These are phyloP conservation scores for Fusarium oligoseptatum DNA, from an alignment of 2,329 filamentous ascomycete species.

Conservation along the genomic window DNA sequence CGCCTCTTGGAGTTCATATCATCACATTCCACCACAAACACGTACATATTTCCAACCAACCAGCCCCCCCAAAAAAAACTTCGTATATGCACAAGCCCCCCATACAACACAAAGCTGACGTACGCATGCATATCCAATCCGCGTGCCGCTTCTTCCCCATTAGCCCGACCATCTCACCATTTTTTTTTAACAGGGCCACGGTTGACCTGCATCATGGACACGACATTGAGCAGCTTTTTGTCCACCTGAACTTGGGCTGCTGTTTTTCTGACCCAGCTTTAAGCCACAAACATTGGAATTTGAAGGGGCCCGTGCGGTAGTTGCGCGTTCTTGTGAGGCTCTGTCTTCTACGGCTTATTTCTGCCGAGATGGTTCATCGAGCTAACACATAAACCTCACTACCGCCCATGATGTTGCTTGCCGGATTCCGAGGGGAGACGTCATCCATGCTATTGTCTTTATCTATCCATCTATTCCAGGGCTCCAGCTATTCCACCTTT, in stretches of 20 bases:
- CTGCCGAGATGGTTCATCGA: not conserved
- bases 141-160: not conserved
- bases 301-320: not conserved
- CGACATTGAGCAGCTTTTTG: slow-evolving; percentile 9
- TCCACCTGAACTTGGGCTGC: not conserved
- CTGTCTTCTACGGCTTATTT: not conserved
- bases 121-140: slow-evolving; percentile 1
- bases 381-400: not conserved
- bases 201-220: slow-evolving; percentile 7
- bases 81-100: slow-evolving; percentile 7
- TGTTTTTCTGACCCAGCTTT: not conserved
- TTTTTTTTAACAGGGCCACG: not conserved
- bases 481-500: not conserved
- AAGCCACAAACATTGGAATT: slow-evolving; percentile 13
- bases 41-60: not conserved
- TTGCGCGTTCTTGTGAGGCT: not conserved
- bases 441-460: not conserved
- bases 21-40: not conserved
- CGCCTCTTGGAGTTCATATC: not conserved
- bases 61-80: not conserved
- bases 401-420: not conserved
- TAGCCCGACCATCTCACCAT: not conserved
- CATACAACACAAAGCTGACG: slow-evolving; percentile 1
- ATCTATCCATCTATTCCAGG: not conserved
- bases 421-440: not conserved